phyloP scores from a whole-genome alignment of 805 yeast genomes.

The Nadsonia fulvescens region DNA sequence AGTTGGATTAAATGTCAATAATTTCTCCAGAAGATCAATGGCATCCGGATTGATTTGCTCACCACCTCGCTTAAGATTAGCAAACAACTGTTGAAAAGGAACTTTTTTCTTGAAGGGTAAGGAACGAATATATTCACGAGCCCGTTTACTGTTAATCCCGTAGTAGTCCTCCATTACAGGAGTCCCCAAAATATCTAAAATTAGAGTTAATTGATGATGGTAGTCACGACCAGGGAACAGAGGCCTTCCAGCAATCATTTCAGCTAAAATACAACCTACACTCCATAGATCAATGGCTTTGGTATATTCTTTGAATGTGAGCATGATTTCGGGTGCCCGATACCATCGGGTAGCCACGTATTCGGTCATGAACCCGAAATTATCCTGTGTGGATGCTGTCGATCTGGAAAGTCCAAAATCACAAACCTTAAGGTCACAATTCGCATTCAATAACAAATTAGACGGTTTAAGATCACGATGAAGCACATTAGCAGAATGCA shows the following conservation, averaged over 20 bases:
- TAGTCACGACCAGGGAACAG: conserved; percentile 89
- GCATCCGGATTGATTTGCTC: conserved; percentile 40
- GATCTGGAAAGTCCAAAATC: conserved; percentile 82
- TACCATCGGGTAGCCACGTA: conserved; percentile 97
- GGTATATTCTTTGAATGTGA: conserved; percentile 81
- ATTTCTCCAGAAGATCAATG: conserved; percentile 44
- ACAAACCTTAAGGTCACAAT: conserved; percentile 85
- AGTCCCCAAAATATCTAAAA: conserved; percentile 74
- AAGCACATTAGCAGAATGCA: conserved; percentile 86
- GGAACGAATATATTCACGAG: conserved; percentile 71
- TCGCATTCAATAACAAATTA: conserved; percentile 68
- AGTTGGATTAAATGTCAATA: conserved; percentile 69
- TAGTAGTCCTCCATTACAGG: conserved; percentile 64
- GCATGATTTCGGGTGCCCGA: conserved; percentile 94
- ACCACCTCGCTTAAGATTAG: no score
- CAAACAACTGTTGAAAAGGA: conserved; percentile 31
- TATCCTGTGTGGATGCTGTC: conserved; percentile 38
- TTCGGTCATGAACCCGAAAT: conserved; percentile 78
- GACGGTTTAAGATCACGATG: conserved; percentile 89
- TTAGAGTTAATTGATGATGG: conserved; percentile 73
- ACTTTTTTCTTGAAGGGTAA: conserved; percentile 54
- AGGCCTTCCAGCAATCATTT: conserved; percentile 71
- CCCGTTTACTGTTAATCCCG: conserved; percentile 43
- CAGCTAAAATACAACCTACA: conserved; percentile 90
- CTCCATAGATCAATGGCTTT: conserved; percentile 95